Percentiles rank a stretch among this genome's conserved stretches.
These are phyloP conservation scores for Apium graveolens DNA, from an alignment of 129 eudicot genomes.

Conservation along the genomic window DNA sequence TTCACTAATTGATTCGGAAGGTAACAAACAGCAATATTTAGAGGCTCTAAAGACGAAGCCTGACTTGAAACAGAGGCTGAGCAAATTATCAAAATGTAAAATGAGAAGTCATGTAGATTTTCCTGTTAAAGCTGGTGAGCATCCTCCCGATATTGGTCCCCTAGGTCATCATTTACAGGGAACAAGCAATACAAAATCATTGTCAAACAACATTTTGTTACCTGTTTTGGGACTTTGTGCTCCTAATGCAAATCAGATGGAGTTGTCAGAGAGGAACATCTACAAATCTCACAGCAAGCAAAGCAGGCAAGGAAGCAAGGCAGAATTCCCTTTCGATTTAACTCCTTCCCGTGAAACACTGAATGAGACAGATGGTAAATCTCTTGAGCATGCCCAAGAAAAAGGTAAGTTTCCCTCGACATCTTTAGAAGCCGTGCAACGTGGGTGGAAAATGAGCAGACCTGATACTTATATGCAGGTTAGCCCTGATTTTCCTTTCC, in stretches of 20 bases:
- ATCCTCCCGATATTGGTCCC: conserved; percentile 8
- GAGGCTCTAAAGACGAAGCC: conserved; percentile 28
- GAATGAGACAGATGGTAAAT: conserved; percentile 33
- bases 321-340: conserved; percentile 50
- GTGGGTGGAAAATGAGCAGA: conserved; percentile 17
- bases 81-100: conserved; percentile 38
- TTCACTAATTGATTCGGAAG: conserved; percentile 12
- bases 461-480: conserved; percentile 36
- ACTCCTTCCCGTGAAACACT: conserved; percentile 31
- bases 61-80: conserved; percentile 23
- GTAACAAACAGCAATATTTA: conserved; percentile 15
- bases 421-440: conserved; percentile 23
- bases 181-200: conserved; percentile 1
- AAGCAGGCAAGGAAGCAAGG: conserved; percentile 26
- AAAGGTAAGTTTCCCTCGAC: conserved; percentile 28
- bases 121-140: conserved; percentile 23
- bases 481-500: conserved; percentile 39
- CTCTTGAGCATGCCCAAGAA: conserved; percentile 19
- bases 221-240: conserved; percentile 89
- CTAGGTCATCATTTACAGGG: not conserved
- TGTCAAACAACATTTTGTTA: conserved; percentile 23
- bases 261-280: conserved; percentile 32
- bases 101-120: conserved; percentile 14
- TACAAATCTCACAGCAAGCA: conserved; percentile 39
- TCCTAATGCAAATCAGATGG: conserved; percentile 67